Conservation (phyloP, 2,329 filamentous ascomycete species). For the Helminthosporium solani region DNA sequence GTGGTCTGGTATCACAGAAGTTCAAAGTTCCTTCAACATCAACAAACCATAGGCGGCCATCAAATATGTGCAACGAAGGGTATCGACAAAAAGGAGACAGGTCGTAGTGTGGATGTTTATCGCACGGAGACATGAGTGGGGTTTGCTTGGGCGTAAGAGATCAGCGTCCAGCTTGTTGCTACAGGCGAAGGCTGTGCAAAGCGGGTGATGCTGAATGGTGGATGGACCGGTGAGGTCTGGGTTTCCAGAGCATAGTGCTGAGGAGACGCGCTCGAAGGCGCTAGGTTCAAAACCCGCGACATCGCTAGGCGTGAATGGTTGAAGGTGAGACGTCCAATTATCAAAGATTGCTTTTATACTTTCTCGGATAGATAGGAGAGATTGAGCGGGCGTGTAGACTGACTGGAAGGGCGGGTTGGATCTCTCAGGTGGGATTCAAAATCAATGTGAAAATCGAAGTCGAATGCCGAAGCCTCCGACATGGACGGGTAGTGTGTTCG, state of each 20-base stretch:
- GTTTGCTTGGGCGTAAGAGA: background rate
- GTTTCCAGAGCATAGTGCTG: background rate
- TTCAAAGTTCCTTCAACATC: conserved; percentile 28
- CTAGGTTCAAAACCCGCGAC: background rate
- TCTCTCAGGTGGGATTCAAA: conserved; percentile 15
- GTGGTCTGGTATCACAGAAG: conserved; percentile 42
- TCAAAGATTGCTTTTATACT: conserved; percentile 4
- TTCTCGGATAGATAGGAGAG: conserved; percentile 13
- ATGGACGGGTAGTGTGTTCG: conserved; percentile 41
- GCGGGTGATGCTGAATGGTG: background rate
- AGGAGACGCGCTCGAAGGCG: background rate
- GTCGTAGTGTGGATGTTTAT: conserved; percentile 8
- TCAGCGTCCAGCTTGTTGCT: background rate
- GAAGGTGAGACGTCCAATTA: background rate
- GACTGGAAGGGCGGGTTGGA: conserved; percentile 9
- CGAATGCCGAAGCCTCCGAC: conserved; percentile 41
- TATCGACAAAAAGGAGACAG: conserved; percentile 11
- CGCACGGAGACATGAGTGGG: conserved; percentile 16
- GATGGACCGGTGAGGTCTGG: background rate
- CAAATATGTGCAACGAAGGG: conserved; percentile 25
- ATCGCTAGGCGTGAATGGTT: background rate
- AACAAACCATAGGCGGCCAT: conserved; percentile 30
- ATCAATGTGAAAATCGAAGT: conserved; percentile 34
- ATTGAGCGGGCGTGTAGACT: conserved; percentile 18
- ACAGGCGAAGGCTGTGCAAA: background rate